Base-by-base conservation (phyloP, 2,329 filamentous ascomycete genomes). In the Corinectria fuckeliana region DNA sequence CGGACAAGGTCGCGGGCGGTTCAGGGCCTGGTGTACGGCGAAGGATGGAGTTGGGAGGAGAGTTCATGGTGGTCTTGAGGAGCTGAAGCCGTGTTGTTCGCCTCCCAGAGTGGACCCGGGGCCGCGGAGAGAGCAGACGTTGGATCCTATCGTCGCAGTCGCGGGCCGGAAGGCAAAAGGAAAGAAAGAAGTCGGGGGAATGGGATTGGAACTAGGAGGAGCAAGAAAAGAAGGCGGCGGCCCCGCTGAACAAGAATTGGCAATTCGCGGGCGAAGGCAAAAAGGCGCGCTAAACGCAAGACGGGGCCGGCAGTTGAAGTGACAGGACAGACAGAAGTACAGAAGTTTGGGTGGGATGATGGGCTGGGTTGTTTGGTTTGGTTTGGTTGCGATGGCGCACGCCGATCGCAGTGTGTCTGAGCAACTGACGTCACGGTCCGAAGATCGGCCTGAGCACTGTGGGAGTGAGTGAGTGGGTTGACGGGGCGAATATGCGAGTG, bases 11-110 rank as follows among this genome's bases (percentile, higher is more conserved):
- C 44, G 51, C 26, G 7, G 53, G 26, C 20, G 52, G 21, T 32
- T 56, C 44, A 25, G 56, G 26, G 41, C 28, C 44, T 10, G 61
- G 53, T 3, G 38, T 23, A 41, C 34, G 62, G 32, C 55, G 60
- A 9, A 45, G 51, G 28, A 71, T 52, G 5, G 69, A 71, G 36
- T 61, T 60, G 10, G 68, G 68, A 39, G 69, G 69, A 48, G 69
- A 71, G 52, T 71, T 63, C 69, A 71, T 71, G 13, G 28, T 58
- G 23, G 45, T 10, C 14, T 38, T n/a, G 25, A 25, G 50, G 34
- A 42, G 48, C 53, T 42, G 28, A 45, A 36, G 48, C 38, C 32
- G n/a, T n/a, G n/a, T n/a, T n/a, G n/a, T n/a, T n/a, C n/a, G n/a
- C 32, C 32, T 36, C n/a, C 32, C 14, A 36, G 32, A 4, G 30